Evolutionary conservation across 140 eudicot genomes (phyloP).

Genomic region (Anethum foeniculum): DNA sequence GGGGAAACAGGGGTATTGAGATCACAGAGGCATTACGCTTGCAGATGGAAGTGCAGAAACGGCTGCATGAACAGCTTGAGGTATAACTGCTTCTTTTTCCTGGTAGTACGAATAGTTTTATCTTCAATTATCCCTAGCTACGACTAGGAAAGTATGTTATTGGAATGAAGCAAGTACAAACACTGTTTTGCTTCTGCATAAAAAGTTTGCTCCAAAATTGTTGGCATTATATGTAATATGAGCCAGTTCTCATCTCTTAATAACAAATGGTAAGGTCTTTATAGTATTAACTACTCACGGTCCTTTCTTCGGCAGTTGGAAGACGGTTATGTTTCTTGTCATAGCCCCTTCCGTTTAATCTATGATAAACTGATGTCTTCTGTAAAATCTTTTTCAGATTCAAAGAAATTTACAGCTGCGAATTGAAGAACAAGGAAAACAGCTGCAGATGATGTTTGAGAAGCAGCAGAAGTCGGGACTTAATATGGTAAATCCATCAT

Average conservation of each 20-base stretch:
- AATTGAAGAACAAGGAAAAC: constrained; percentile 91
- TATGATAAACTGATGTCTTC: neutral
- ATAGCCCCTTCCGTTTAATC: neutral
- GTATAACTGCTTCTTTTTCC: constrained; percentile 21
- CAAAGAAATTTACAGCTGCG: constrained; percentile 86
- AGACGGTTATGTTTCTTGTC: neutral
- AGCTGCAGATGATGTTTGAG: constrained; percentile 82
- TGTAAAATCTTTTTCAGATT: constrained; percentile 33
- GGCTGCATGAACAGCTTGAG: constrained; percentile 95
- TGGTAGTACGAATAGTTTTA: neutral
- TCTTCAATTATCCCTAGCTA: neutral
- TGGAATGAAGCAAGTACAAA: neutral
- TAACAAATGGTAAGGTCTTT: neutral
- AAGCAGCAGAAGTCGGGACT: constrained; percentile 66
- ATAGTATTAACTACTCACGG: neutral
- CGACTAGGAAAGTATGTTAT: neutral
- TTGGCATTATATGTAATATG: neutral
- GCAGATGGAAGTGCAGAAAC: constrained; percentile 96
- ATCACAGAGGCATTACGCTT: constrained; percentile 90
- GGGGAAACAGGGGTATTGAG: constrained; percentile 69
- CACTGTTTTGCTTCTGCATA: neutral
- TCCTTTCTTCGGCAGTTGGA: neutral
- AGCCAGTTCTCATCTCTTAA: neutral
- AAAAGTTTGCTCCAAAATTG: neutral
- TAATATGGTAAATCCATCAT: constrained; percentile 36